A percentile compares a stretch with the other conserved stretches of the same genome.
These are phyloP conservation scores for Coccomyxa subellipsoidea DNA, from an alignment of 163 green algal genomes.

Conservation along the genomic window DNA sequence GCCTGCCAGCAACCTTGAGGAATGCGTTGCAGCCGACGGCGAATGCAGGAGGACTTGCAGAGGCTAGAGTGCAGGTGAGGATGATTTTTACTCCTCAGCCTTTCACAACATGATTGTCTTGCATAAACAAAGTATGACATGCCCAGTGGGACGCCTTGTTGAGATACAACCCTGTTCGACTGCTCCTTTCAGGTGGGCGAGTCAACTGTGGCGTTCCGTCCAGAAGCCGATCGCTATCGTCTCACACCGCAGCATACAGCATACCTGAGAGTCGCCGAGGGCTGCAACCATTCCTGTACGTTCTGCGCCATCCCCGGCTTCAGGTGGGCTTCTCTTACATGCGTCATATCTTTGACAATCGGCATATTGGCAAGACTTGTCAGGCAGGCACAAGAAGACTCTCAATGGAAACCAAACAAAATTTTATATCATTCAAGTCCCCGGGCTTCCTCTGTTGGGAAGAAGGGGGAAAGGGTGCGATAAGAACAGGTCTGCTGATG, in stretches of 20 bases:
- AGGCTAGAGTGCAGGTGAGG: slow-evolving; percentile 15
- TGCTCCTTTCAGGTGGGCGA: slow-evolving; percentile 66
- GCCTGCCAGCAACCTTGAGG: slow-evolving; percentile 47
- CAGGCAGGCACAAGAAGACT: no score
- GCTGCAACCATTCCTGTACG: slow-evolving; percentile 88
- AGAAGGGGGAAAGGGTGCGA: no score
- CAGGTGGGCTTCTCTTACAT: background rate
- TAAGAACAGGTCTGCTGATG: background rate
- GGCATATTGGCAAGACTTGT: no score
- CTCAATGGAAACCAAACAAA: no score
- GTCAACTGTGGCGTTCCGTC: slow-evolving; percentile 77
- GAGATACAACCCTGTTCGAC: background rate
- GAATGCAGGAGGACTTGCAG: background rate
- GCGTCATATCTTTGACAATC: background rate
- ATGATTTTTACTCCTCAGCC: background rate
- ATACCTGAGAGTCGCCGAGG: slow-evolving; percentile 89
- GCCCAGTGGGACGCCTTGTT: no score
- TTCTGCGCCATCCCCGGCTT: slow-evolving; percentile 67
- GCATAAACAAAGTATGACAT: no score
- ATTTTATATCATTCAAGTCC: no score
- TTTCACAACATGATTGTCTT: no score
- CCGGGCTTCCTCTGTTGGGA: no score
- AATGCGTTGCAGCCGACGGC: slow-evolving; percentile 39
- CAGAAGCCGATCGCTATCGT: slow-evolving; percentile 64
- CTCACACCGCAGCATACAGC: slow-evolving; percentile 80